phyloP scores from a whole-genome alignment of 2,329 filamentous ascomycete genomes.

The Exophiala dermatitidis region DNA sequence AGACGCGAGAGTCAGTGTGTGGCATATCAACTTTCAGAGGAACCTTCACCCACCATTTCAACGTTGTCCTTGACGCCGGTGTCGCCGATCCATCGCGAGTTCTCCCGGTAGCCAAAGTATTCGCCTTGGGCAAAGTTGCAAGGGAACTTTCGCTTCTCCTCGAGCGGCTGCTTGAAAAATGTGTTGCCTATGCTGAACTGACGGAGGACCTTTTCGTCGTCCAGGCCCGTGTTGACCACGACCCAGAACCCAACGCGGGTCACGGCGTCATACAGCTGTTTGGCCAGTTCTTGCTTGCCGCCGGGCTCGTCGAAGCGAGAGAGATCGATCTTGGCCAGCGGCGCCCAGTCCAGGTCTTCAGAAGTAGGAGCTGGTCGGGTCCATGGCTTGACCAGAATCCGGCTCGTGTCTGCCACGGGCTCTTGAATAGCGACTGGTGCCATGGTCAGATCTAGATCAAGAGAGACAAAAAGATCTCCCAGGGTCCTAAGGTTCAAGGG shows the following conservation, averaged over 20 bases:
- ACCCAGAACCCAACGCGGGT: slow-evolving; percentile 31
- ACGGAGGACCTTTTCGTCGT: slow-evolving; percentile 27
- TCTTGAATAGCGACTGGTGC: slow-evolving; percentile 2
- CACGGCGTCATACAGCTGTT: slow-evolving; percentile 50
- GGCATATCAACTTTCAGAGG: background rate
- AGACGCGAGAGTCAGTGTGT: background rate
- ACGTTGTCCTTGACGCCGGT: slow-evolving; percentile 35
- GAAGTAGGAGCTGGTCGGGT: slow-evolving; percentile 26
- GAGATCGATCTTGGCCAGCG: slow-evolving; percentile 51
- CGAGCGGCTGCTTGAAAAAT: slow-evolving; percentile 36
- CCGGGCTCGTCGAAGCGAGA: slow-evolving; percentile 48
- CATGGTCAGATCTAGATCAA: too few relatives aligned
- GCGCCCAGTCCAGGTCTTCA: slow-evolving; percentile 41
- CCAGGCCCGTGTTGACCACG: slow-evolving; percentile 24
- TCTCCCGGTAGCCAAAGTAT: slow-evolving; percentile 33
- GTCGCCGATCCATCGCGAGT: slow-evolving; percentile 33
- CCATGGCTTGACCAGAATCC: slow-evolving; percentile 37
- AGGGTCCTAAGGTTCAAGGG: too few relatives aligned
- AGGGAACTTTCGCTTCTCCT: slow-evolving; percentile 49
- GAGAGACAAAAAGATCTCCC: too few relatives aligned
- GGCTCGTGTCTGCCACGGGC: background rate
- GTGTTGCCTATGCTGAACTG: slow-evolving; percentile 30
- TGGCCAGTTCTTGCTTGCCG: slow-evolving; percentile 48
- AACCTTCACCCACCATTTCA: slow-evolving; percentile 29
- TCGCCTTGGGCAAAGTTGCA: slow-evolving; percentile 31